Evolutionary conservation across 2,329 filamentous ascomycete species (phyloP).

Genomic region (Stemphylium lycopersici): DNA sequence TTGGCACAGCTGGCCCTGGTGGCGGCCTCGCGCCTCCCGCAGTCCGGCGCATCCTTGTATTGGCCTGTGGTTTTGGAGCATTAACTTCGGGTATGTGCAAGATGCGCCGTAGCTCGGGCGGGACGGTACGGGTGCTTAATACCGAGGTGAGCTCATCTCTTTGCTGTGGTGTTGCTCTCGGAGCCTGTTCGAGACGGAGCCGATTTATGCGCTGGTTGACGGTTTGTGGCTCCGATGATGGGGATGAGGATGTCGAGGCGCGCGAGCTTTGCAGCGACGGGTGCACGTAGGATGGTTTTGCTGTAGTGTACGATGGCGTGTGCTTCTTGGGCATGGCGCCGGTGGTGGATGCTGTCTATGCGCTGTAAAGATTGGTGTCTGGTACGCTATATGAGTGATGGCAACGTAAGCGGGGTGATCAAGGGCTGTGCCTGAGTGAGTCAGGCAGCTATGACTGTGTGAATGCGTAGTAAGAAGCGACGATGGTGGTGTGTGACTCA

Average conservation of each 20-base stretch:
- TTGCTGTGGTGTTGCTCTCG: constrained; percentile 49
- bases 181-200: constrained; percentile 52
- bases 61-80: constrained; percentile 53
- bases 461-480: not conserved
- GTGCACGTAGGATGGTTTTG: constrained; percentile 50
- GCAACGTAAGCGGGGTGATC: constrained; percentile 11
- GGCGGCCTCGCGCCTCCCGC: constrained; percentile 39
- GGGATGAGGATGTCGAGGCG: constrained; percentile 28
- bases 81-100: constrained; percentile 55
- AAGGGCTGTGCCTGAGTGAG: constrained; percentile 5
- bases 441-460: constrained; percentile 14
- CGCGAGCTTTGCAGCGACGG: constrained; percentile 43
- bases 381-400: constrained; percentile 9
- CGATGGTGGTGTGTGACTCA: constrained; percentile 9
- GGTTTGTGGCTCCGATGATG: constrained; percentile 37
- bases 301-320: constrained; percentile 49
- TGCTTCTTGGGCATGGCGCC: constrained; percentile 57
- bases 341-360: constrained; percentile 3
- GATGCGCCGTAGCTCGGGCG: constrained; percentile 53
- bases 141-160: constrained; percentile 52
- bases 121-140: constrained; percentile 52
- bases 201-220: constrained; percentile 58
- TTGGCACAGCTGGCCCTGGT: constrained; percentile 54
- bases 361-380: not conserved
- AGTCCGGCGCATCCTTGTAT: constrained; percentile 36